Evolutionary conservation across 2,329 filamentous ascomycete genomes (phyloP), one percentile per base, ranked within the genome.

Genomic region (Ciborinia camelliae): DNA sequence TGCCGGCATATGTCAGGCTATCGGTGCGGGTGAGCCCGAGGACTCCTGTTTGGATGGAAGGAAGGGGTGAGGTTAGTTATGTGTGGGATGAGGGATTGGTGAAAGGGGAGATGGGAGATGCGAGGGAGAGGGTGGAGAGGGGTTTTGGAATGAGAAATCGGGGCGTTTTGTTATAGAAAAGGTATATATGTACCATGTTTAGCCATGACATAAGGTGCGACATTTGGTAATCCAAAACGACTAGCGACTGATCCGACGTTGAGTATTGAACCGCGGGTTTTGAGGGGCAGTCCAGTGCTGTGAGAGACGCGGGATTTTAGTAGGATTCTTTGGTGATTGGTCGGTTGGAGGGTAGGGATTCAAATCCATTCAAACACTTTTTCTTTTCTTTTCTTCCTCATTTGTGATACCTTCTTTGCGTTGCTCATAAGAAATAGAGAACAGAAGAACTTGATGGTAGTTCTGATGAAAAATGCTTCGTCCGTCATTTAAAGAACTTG

Each of bases 11-110:
- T 45, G 78, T 75, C 23, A 70, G 69, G 2, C 75, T 75, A 14
- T 73, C 75, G 12, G 69, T 65, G 55, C 68, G 73, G 5, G 72
- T 74, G 47, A 77, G 64, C 14, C 73, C 73, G 23, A 77, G 69
- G 10, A 78, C 74, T 18, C 68, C 69, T 53, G 20, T 23, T 23
- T 47, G 6, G 30, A 48, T n/a, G n/a, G n/a, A n/a, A n/a, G n/a
- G n/a, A n/a, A n/a, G n/a, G n/a, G n/a, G n/a, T n/a, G 18, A 18
- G 18, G 28, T 52, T 14, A 52, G 28, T 28, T 26, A 7, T 50
- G 15, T 4, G 7, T 52, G 23, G 4, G 10, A 12, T 37, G 35
- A 10, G 35, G 35, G 35, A 10, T 28, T 18, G 10, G 18, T n/a
- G n/a, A 12, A 47, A 48, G 23, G 23, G 23, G 15, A 3, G 2